Base-by-base conservation (phyloP, 495 filamentous ascomycete genomes). In the Podospora pseudocomata region DNA sequence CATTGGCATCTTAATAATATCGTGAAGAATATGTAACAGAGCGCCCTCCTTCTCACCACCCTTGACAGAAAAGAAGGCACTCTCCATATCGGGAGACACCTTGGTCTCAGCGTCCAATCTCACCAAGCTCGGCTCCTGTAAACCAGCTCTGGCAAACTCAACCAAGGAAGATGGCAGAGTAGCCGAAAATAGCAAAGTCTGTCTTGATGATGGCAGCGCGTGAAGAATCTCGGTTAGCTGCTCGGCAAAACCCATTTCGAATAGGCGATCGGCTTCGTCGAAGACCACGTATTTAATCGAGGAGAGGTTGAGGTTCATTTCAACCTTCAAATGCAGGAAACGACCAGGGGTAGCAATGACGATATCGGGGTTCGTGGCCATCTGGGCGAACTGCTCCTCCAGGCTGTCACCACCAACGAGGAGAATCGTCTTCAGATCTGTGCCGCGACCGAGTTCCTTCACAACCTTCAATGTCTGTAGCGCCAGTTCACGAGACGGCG, bases 241-340 rank as follows among this genome's bases (percentile, higher is more conserved):
- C 6, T 90, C 87, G 19, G 92, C 92, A 77, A 99, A 99, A 68
- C 95, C 95, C 92, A 97, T 96, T 79, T 99, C 95, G 79, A 98
- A 99, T 2, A 99, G 82, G 60, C 95, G 85, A 83, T 99, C 95
- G 16, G 95, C 95, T 75, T 99, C 95, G 77, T 99, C 95, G 60
- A 99, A 98, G 34, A 98, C 95, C 28, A 96, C 91, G 73, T 97
- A 99, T 59, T 86, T 82, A 63, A 97, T 88, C 13, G 91, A 94
- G 3, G 88, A 91, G 34, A 99, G 81, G 74, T 97, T 90, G 63
- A 99, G 82, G 32, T 86, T 81, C 95, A 97, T 97, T 76, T 98
- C 95, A 9, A 97, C 94, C 78, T 96, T 92, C 67, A 99, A 79
- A 82, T 99, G 96, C 67, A 98, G 77, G 74, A 98, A 97, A 71